Percentiles rank a stretch among this genome's conserved stretches.
phyloP scores from a whole-genome alignment of 805 yeast species.

The Lipomyces yamadae region DNA sequence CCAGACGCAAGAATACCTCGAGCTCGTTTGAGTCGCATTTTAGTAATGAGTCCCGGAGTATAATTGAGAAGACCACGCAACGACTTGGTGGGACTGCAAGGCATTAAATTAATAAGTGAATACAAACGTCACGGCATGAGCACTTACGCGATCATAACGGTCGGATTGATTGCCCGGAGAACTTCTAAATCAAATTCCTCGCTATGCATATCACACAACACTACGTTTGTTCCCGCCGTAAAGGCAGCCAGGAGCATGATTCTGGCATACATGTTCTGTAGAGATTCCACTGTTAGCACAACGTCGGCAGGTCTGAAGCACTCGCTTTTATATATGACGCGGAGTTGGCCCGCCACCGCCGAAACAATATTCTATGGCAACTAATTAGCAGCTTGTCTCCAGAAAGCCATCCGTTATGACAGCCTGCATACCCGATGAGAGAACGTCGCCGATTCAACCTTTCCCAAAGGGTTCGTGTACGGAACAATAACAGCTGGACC shows the following conservation, averaged over 20 bases:
- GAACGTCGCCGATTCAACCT: constrained; percentile 18
- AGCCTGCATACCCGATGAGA: constrained; percentile 18
- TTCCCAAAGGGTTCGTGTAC: constrained; percentile 9
- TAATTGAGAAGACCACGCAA: not conserved
- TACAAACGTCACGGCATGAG: not conserved
- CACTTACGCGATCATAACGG: constrained; percentile 24
- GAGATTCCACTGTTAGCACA: constrained; percentile 43
- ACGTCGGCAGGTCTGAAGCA: constrained; percentile 43
- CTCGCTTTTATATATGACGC: constrained; percentile 43
- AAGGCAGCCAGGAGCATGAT: constrained; percentile 45
- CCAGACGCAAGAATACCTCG: constrained; percentile 29
- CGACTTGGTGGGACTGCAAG: constrained; percentile 1
- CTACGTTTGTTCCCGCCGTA: constrained; percentile 39
- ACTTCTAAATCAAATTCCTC: constrained; percentile 23
- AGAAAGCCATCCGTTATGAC: not conserved
- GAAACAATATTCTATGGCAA: constrained; percentile 41
- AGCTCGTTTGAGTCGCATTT: constrained; percentile 22
- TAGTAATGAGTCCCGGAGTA: not conserved
- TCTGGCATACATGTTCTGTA: constrained; percentile 40
- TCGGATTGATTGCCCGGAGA: constrained; percentile 13
- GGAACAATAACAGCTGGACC: constrained; percentile 18
- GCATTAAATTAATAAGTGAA: not conserved
- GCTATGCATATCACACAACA: constrained; percentile 30
- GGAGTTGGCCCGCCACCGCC: constrained; percentile 48
- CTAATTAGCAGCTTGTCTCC: not conserved